phyloP scores from a whole-genome alignment of 1,284 basidiomycete genomes.

The Papiliotrema fonsecae region DNA sequence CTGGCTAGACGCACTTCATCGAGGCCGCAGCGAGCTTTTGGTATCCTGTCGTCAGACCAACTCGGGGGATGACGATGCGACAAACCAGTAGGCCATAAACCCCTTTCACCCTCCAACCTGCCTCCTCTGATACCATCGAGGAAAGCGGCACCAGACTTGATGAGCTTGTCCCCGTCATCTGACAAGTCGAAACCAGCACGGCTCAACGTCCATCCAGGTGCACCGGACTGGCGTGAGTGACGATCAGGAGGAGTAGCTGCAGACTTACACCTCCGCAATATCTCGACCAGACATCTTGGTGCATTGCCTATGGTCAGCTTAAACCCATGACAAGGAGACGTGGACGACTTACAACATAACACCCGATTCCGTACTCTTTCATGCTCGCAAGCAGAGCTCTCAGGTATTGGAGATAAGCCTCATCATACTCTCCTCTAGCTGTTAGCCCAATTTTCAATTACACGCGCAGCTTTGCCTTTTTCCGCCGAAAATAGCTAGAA shows the following conservation, averaged over 20 bases:
- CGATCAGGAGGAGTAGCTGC: constrained; percentile 14
- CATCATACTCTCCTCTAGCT: constrained; percentile 71
- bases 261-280: constrained; percentile 69
- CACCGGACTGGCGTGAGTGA: constrained; percentile 56
- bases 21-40: constrained; percentile 81
- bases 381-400: constrained; percentile 67
- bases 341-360: constrained; percentile 72
- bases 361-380: constrained; percentile 71
- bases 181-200: constrained; percentile 69
- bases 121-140: constrained; percentile 63
- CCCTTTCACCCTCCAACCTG: constrained; percentile 56
- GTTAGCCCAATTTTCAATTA: neutral
- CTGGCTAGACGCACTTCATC: constrained; percentile 63
- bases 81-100: constrained; percentile 69
- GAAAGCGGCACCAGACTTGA: constrained; percentile 78
- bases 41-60: constrained; percentile 58
- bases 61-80: constrained; percentile 5
- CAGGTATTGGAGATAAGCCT: constrained; percentile 77
- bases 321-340: neutral
- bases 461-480: too few species aligned
- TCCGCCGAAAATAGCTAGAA: neutral
- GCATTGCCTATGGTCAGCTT: constrained; percentile 53
- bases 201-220: constrained; percentile 86
- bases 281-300: constrained; percentile 94
- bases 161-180: constrained; percentile 55